Base-by-base conservation (phyloP, 371 early-diverging fungal species). In the Haplosporangium sp. region DNA sequence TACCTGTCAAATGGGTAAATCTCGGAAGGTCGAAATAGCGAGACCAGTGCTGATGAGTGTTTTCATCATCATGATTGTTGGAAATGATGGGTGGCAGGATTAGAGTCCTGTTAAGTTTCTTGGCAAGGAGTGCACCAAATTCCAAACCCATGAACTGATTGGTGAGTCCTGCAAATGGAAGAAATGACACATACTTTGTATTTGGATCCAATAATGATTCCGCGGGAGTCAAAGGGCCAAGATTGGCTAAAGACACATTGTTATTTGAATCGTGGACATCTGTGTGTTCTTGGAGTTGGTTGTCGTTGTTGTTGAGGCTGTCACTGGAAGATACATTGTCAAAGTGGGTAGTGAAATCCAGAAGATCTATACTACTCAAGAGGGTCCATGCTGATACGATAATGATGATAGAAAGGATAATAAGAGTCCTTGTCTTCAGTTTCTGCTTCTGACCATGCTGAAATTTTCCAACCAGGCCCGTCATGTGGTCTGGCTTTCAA, bases 61-160 rank as follows among this genome's bases (percentile, higher is more conserved):
- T 73, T n/a, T 72, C 66, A 19, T 34, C 63, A 48, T 73, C 73
- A 50, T 77, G 78, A 1, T 47, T 47, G 61, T 73, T 77, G 60
- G 69, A 61, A 42, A 69, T 65, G 56, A 77, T 77, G 15, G 78
- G 78, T 2, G 78, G 73, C 52, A 77, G 44, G 63, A 77, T 69
- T 55, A 77, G 35, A 0, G 78, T 78, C 17, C 78, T 34, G 63
- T 78, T 78, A 9, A 78, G 61, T 39, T 59, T 60, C n/a, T 61
- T 52, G 10, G 78, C 73, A 11, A 47, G 20, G 7, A 63, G 67
- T 8, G 74, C 78, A 4, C 70, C 74, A 10, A 34, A 7, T 42
- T 78, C 65, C 27, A 78, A 50, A 44, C 52, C 70, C 9, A 78
- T 73, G 56, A 78, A 73, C 42, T 78, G 78, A 62, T 73, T 78